Evolutionary conservation across 257 asterid genomes (phyloP).

Genomic region (Lavandula angustifolia): DNA sequence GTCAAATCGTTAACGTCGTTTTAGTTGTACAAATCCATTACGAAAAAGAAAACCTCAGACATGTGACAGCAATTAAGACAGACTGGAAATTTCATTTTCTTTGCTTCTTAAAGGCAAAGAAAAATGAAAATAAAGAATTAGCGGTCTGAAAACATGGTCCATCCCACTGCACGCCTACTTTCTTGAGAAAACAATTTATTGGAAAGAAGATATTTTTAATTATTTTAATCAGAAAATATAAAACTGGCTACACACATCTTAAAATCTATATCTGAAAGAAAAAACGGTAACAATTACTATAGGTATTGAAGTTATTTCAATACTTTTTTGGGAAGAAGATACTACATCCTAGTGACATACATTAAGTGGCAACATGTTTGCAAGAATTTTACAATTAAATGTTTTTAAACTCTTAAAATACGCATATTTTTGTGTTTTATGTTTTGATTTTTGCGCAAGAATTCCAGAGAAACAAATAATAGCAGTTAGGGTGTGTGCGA

Average conservation of each 20-base stretch:
- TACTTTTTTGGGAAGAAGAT: no score
- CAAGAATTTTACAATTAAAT: no score
- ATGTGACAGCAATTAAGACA: conserved; percentile 7
- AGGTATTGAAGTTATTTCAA: not conserved
- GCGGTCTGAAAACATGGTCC: conserved; percentile 12
- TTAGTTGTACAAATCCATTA: not conserved
- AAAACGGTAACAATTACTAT: not conserved
- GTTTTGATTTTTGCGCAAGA: no score
- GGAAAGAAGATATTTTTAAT: no score
- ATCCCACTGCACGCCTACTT: conserved; percentile 20
- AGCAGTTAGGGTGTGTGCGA: not conserved
- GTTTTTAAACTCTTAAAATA: not conserved
- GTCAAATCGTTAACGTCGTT: not conserved
- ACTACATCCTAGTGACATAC: not conserved
- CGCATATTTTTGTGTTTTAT: no score
- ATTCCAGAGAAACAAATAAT: no score
- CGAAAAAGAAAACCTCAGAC: not conserved
- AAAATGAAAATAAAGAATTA: not conserved
- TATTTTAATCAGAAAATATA: no score
- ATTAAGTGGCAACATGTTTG: not conserved
- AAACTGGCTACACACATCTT: no score
- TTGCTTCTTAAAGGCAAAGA: not conserved
- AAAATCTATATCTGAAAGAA: not conserved
- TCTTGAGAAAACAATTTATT: conserved; percentile 7
- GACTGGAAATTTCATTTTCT: conserved; percentile 2